These are phyloP conservation scores for Ensete ventricosum DNA, from an alignment of 176 grass and related monocot genomes.

Conservation along the genomic window DNA sequence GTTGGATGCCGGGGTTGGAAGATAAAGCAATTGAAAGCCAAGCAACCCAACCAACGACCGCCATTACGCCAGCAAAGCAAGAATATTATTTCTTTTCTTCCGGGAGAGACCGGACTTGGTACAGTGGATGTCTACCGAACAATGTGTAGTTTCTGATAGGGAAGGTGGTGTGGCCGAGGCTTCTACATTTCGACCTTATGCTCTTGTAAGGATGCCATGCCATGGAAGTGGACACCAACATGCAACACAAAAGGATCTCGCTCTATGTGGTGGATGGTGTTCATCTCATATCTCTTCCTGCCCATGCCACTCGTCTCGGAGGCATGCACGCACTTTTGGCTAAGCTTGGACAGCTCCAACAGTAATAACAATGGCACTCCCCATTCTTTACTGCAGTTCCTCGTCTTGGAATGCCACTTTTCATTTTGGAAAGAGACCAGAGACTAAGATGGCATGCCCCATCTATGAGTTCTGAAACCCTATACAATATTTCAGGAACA, in stretches of 20 bases:
- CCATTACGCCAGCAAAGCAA: conserved; percentile 10
- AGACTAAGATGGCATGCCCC: background rate
- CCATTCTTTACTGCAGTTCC: conserved; percentile 2
- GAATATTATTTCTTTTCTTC: background rate
- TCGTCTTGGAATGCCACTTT: conserved; percentile 4
- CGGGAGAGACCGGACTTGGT: background rate
- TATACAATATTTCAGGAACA: no score
- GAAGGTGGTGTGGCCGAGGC: no score
- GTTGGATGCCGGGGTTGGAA: conserved; percentile 22
- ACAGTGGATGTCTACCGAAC: background rate
- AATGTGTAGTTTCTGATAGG: background rate
- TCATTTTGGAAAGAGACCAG: background rate
- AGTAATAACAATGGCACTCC: no score
- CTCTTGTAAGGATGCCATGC: no score
- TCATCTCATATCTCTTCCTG: no score
- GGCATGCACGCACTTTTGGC: no score
- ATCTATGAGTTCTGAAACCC: background rate
- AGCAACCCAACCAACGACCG: conserved; percentile 39
- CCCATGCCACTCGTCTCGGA: no score
- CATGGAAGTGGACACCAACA: no score
- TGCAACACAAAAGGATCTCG: no score
- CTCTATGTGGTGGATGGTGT: no score
- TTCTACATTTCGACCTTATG: no score
- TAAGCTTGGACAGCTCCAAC: no score
- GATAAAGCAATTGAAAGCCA: conserved; percentile 66